These are phyloP conservation scores for Colletotrichum sansevieriae DNA, from an alignment of 2,329 filamentous ascomycete species.

Conservation along the genomic window DNA sequence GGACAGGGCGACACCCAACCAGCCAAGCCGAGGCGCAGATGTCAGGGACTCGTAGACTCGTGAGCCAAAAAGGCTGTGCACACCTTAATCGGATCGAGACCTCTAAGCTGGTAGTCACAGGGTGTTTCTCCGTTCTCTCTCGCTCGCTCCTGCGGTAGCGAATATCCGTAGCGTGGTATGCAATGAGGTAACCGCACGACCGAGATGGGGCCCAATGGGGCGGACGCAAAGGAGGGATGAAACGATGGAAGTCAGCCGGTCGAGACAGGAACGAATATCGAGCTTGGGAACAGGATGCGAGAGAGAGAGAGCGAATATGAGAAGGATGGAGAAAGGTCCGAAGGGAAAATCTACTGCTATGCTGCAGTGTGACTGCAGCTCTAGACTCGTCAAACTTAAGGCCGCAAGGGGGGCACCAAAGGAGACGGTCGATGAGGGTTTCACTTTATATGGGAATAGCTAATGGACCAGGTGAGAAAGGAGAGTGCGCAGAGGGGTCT, in stretches of 20 bases:
- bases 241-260: constrained; percentile 30
- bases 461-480: neutral
- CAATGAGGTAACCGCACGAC: constrained; percentile 27
- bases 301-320: constrained; percentile 11
- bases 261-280: constrained; percentile 18
- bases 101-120: neutral
- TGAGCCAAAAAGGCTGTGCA: constrained; percentile 14
- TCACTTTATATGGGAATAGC: constrained; percentile 18
- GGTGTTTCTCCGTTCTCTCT: neutral
- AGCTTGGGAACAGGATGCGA: neutral
- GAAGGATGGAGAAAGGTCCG: constrained; percentile 1
- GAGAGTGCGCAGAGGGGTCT: constrained; percentile 2
- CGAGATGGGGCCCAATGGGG: constrained; percentile 21
- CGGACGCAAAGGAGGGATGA: constrained; percentile 31
- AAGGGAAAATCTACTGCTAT: neutral
- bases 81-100: constrained; percentile 5
- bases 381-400: constrained; percentile 8
- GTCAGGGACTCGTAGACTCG: constrained; percentile 8
- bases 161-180: constrained; percentile 7
- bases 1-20: neutral
- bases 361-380: neutral
- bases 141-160: constrained; percentile 9
- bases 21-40: constrained; percentile 23
- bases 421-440: constrained; percentile 22
- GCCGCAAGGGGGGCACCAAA: neutral